Evolutionary conservation across 1,284 basidiomycete genomes (phyloP), one percentile per base, ranked within the genome.

Genomic region (Trichosporon coremiiforme): DNA sequence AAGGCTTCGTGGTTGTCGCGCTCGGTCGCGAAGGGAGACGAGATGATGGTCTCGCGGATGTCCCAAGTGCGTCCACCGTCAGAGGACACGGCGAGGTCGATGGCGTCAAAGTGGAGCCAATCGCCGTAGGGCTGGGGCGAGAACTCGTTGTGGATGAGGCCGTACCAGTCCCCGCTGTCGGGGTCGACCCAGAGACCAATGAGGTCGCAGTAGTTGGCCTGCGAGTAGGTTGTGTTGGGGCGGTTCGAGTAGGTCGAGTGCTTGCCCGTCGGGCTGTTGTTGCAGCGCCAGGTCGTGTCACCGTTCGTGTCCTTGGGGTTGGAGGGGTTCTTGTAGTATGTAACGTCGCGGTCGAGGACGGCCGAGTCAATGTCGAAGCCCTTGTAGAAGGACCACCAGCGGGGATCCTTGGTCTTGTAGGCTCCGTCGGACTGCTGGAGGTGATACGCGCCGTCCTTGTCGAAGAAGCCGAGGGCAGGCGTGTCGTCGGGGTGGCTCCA

Each of bases 181-280:
- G 68, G 68, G 41, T 69, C 68, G 35, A 69, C 62, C 67, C 66
- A 66, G 8, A 69, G 31, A 0, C 68, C 68, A 22, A 64, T 64
- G n/a, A 69, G 68, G 36, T 69, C 68, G 47, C 68, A 69, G 60
- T 63, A 66, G 68, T 69, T 69, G 1, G 20, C 22, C 65, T 69
- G 68, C 31, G 45, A 55, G 57, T 69, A 69, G 0, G 15, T 9
- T n/a, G 20, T 50, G 31, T 17, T 22, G 8, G 45, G 22, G 1
- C 25, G 45, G 20, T 47, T 41, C 45, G 67, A 29, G 62, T 68
- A 68, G 9, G 68, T 65, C 20, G 68, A 22, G 33, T 33, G 29
- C 36, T 50, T 38, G 36, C 68, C 68, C 17, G 68, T 68, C 1
- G 68, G 68, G 5, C 20, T 55, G 63, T 68, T 65, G 68, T 68